Percentiles rank a stretch among this genome's conserved stretches.
phyloP scores from a whole-genome alignment of 129 eudicot species.

The Smallanthus sonchifolius region DNA sequence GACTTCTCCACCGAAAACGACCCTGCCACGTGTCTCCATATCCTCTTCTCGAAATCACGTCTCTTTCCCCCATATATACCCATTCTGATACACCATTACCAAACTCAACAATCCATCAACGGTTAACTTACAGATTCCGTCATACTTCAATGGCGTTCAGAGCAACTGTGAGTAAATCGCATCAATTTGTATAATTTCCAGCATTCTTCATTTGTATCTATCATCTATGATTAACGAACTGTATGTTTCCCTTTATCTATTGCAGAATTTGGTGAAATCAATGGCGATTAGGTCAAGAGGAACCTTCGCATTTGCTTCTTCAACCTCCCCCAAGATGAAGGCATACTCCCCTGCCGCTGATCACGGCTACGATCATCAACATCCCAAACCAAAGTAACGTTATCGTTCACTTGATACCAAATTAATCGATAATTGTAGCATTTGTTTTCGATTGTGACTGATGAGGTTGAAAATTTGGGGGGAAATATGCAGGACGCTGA shows the following conservation, averaged over 20 bases:
- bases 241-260: neutral
- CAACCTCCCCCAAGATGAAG: conserved; percentile 46
- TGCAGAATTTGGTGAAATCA: conserved; percentile 43
- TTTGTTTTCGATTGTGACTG: neutral
- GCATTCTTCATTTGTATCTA: neutral
- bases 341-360: neutral
- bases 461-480: neutral
- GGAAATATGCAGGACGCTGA: conserved; percentile 21
- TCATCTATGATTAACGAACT: neutral
- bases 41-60: neutral
- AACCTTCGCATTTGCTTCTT: conserved; percentile 37
- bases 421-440: neutral
- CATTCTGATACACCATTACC: neutral
- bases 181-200: neutral
- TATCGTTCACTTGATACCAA: neutral
- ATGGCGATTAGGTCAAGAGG: conserved; percentile 30
- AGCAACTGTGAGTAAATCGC: conserved; percentile 29
- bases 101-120: neutral
- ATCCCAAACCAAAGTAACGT: conserved; percentile 11
- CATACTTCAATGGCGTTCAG: conserved; percentile 47
- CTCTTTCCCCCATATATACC: neutral
- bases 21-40: neutral
- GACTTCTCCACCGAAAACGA: conserved; percentile 10
- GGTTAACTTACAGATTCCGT: neutral
- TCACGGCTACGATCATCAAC: neutral